Percentiles rank a stretch among this genome's conserved stretches.
phyloP scores from a whole-genome alignment of 192 early-diverging fungal genomes.

The Coemansia sp. region DNA sequence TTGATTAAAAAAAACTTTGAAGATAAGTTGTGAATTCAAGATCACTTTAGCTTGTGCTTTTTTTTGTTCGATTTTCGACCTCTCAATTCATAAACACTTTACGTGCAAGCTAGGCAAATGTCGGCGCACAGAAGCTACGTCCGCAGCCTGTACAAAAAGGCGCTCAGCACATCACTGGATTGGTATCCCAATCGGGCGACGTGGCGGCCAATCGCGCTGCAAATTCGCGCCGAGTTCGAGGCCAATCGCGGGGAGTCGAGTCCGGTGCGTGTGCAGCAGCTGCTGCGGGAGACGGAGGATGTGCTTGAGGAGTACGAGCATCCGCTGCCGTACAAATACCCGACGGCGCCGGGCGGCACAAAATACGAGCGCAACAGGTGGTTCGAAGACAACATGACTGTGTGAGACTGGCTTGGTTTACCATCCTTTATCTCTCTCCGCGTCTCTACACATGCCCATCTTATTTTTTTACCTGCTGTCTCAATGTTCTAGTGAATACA shows the following conservation, averaged over 20 bases:
- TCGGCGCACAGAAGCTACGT: conserved; percentile 71
- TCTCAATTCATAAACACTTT: no score
- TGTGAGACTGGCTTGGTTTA: background rate
- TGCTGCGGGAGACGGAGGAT: conserved; percentile 69
- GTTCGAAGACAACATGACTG: conserved; percentile 51
- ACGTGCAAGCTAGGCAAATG: conserved; percentile 8
- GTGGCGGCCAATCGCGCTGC: conserved; percentile 78
- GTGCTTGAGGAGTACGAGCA: conserved; percentile 72
- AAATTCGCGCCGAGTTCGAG: conserved; percentile 85
- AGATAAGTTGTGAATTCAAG: no score
- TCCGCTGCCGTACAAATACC: conserved; percentile 78
- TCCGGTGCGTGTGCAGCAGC: conserved; percentile 66
- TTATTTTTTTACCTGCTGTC: background rate
- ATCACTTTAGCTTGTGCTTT: background rate
- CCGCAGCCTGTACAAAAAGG: conserved; percentile 79
- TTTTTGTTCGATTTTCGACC: background rate
- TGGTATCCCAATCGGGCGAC: conserved; percentile 84
- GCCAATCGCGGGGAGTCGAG: conserved; percentile 70
- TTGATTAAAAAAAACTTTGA: background rate
- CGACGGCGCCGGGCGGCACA: conserved; percentile 51
- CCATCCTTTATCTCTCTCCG: background rate
- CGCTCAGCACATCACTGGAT: conserved; percentile 77
- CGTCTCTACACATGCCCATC: background rate
- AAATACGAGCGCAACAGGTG: conserved; percentile 55
- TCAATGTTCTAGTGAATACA: background rate